Conservation (phyloP, 139 green algal genomes). For the Closterium sp. region DNA sequence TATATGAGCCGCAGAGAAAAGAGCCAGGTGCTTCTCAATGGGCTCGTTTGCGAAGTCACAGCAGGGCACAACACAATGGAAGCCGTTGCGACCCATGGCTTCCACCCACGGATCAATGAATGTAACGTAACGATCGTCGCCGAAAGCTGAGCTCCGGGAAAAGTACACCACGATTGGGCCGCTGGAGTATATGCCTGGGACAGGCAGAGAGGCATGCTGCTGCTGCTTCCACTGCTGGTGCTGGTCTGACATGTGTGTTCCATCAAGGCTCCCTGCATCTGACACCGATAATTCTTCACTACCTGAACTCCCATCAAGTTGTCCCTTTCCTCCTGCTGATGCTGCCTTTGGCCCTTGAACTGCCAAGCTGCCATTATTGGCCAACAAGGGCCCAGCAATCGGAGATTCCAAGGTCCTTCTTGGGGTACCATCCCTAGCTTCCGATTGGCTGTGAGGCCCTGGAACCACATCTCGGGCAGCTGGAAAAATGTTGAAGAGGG, state of each 20-base stretch:
- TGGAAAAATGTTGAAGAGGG: neutral
- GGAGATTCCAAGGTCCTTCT: neutral
- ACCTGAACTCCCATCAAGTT: neutral
- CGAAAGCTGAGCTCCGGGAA: neutral
- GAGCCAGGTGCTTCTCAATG: neutral
- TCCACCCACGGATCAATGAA: neutral
- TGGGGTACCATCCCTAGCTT: neutral
- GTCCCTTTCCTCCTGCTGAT: neutral
- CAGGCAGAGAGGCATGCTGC: neutral
- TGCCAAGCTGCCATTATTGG: neutral
- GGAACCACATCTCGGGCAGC: neutral
- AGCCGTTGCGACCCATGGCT: neutral
- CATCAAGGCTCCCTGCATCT: neutral
- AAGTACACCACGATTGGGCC: neutral
- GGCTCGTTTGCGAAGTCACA: neutral
- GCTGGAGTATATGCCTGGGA: neutral
- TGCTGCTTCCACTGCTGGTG: neutral
- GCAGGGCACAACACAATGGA: neutral
- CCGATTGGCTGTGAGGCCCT: neutral
- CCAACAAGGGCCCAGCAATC: neutral
- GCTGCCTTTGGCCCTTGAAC: neutral
- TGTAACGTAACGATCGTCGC: neutral
- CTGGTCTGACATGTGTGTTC: neutral
- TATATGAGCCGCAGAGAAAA: neutral
- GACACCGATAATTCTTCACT: neutral